Evolutionary conservation across 768 basidiomycete species (phyloP), one percentile per base, ranked within the genome.

Genomic region (Rhizopogon salebrosus): DNA sequence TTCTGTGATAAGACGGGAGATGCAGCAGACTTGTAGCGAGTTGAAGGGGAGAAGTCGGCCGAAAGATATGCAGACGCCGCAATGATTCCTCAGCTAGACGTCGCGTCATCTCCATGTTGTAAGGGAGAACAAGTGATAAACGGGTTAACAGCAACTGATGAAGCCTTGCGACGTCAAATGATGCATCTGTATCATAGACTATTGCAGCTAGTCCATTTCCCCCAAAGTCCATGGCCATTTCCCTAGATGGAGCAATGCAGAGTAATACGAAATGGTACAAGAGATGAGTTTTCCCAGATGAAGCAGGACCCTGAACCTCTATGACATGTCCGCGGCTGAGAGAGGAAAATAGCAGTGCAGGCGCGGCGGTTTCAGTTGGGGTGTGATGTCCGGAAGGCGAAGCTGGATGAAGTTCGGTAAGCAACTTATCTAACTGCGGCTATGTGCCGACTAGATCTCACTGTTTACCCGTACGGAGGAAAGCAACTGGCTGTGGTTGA

Each of bases 281-380:
- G n/a, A 94, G 70, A 57, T 87, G 85, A 2, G 87, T 85, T 70
- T 93, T 94, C 26, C 89, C 91, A 6, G 85, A 82, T 24, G 75
- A 78, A 4, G 89, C 72, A 2, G 83, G 79, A 2, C 91, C 91
- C 67, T 91, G 85, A 20, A 94, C 74, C 67, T 89, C 85, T 57
- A 92, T 69, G 37, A 88, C 75, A 64, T 90, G 84, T 34, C 85
- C 85, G 41, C 74, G 70, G 41, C 66, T 56, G 31, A 82, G 60
- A 24, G 74, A 64, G 22, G 62, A 55, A 22, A 67, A 51, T 41
- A 40, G 54, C 40, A 54, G 52, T 41, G 60, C 57, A 56, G 48
- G 48, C 3, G 60, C 48, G 54, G 59, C 56, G 70, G 56, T 54
- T 69, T 75, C 61, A 13, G 59, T 58, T 16, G 70, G 61, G 26